Percentiles rank a stretch among this genome's conserved stretches.
These are phyloP conservation scores for Trichoderma asperellum DNA, from an alignment of 2,329 filamentous ascomycete species.

Conservation along the genomic window DNA sequence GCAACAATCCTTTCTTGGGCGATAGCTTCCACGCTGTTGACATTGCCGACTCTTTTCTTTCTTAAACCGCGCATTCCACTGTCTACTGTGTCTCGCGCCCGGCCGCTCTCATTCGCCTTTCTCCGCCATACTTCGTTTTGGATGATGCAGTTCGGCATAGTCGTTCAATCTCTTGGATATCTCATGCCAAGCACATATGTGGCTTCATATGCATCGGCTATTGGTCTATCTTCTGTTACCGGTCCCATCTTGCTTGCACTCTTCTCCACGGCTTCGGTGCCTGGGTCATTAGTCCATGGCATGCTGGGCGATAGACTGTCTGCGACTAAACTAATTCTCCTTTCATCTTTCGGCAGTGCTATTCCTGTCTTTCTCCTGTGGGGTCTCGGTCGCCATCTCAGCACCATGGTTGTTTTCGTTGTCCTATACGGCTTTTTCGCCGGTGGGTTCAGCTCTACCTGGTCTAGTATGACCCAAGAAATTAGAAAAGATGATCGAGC, in stretches of 20 bases:
- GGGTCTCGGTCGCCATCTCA: slow-evolving; percentile 59
- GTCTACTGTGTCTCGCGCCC: slow-evolving; percentile 40
- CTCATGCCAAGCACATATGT: slow-evolving; percentile 67
- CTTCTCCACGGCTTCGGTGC: slow-evolving; percentile 64
- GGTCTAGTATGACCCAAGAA: slow-evolving; percentile 60
- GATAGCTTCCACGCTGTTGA: slow-evolving; percentile 53
- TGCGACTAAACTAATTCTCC: slow-evolving; percentile 57
- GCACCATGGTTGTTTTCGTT: slow-evolving; percentile 62
- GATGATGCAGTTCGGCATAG: slow-evolving; percentile 61
- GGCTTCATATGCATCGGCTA: slow-evolving; percentile 57
- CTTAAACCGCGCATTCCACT: slow-evolving; percentile 59
- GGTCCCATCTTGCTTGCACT: slow-evolving; percentile 61
- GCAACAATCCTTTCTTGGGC: slow-evolving; percentile 60
- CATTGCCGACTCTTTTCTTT: slow-evolving; percentile 58
- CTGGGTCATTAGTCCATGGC: slow-evolving; percentile 63
- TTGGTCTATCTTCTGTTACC: slow-evolving; percentile 58
- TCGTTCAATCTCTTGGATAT: slow-evolving; percentile 64
- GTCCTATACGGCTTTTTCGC: slow-evolving; percentile 68
- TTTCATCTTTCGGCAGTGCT: slow-evolving; percentile 61
- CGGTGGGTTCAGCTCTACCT: slow-evolving; percentile 65
- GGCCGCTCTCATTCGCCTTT: slow-evolving; percentile 53
- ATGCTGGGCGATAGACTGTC: slow-evolving; percentile 59
- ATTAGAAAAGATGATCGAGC: slow-evolving; percentile 34
- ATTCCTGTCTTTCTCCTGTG: slow-evolving; percentile 63
- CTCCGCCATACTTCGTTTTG: slow-evolving; percentile 57